Percentiles rank a stretch among this genome's conserved stretches.
Conservation (phyloP, 2,329 filamentous ascomycete species). For the Neopestalotiopsis rosae region DNA sequence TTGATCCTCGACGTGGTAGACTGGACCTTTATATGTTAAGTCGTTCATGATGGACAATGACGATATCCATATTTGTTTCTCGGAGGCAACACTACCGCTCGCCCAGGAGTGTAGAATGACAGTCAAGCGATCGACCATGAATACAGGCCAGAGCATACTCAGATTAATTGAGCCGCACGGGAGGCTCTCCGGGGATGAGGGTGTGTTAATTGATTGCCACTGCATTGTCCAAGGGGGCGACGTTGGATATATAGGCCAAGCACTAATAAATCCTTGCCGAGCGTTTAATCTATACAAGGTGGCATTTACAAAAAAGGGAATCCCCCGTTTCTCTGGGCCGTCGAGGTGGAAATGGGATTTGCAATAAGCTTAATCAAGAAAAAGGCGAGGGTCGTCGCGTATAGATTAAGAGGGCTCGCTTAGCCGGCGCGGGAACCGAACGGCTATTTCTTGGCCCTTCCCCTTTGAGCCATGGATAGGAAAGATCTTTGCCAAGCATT, state of each 20-base stretch:
- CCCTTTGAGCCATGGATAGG: neutral
- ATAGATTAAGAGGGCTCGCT: conserved; percentile 5
- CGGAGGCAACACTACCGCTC: neutral
- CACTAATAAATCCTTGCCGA: neutral
- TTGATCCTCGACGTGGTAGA: neutral
- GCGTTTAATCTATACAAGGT: neutral
- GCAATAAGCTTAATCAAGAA: too few species aligned
- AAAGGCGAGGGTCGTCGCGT: neutral
- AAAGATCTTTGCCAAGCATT: conserved; percentile 1
- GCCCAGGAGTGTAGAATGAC: neutral
- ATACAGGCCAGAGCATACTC: neutral
- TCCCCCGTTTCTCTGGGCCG: neutral
- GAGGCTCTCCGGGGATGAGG: neutral
- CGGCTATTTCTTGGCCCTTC: conserved; percentile 3
- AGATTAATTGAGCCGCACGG: conserved; percentile 7
- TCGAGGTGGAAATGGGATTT: neutral
- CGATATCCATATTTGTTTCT: neutral
- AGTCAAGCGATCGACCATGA: neutral
- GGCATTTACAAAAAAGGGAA: neutral
- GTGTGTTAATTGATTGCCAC: neutral
- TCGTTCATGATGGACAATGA: too few species aligned
- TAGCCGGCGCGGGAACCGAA: conserved; percentile 8
- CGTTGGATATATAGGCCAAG: conserved; percentile 1
- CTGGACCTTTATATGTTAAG: neutral
- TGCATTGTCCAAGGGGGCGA: neutral